Percentiles rank a stretch among this genome's conserved stretches.
Evolutionary conservation across 1,284 basidiomycete species (phyloP).

Genomic region (Cerrena zonata): DNA sequence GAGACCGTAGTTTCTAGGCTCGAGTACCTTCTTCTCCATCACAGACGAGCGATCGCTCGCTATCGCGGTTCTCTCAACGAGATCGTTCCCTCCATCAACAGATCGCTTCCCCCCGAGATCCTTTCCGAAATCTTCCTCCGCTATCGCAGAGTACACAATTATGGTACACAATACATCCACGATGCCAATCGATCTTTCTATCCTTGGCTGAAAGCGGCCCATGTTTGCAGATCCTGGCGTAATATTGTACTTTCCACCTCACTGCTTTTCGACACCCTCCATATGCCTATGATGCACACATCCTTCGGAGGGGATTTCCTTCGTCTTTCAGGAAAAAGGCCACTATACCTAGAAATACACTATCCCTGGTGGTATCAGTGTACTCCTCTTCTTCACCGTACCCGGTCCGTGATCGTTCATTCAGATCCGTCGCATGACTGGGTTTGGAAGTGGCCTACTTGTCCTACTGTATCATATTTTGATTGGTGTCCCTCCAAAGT

Average conservation of each 20-base stretch:
- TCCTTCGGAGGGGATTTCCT: too few species aligned
- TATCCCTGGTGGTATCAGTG: too few species aligned
- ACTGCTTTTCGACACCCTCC: neutral
- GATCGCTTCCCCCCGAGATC: neutral
- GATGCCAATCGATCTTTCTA: too few species aligned
- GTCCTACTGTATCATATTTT: too few species aligned
- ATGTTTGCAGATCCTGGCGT: neutral
- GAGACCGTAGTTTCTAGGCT: neutral
- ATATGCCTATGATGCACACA: too few species aligned
- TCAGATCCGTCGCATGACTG: too few species aligned
- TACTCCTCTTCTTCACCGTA: too few species aligned
- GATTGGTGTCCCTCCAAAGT: too few species aligned
- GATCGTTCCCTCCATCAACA: neutral
- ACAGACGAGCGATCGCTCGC: neutral
- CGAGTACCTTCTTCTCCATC: neutral
- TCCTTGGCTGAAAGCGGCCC: neutral
- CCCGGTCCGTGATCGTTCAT: too few species aligned
- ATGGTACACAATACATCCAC: neutral
- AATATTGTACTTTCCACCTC: neutral
- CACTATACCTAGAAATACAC: too few species aligned
- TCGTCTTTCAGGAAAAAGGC: too few species aligned
- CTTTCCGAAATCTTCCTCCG: neutral
- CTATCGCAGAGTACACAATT: neutral
- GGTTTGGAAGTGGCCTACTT: too few species aligned
- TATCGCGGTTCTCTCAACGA: neutral